Conservation (phyloP, 805 yeast species). For the Suhomyces canberraensis region DNA sequence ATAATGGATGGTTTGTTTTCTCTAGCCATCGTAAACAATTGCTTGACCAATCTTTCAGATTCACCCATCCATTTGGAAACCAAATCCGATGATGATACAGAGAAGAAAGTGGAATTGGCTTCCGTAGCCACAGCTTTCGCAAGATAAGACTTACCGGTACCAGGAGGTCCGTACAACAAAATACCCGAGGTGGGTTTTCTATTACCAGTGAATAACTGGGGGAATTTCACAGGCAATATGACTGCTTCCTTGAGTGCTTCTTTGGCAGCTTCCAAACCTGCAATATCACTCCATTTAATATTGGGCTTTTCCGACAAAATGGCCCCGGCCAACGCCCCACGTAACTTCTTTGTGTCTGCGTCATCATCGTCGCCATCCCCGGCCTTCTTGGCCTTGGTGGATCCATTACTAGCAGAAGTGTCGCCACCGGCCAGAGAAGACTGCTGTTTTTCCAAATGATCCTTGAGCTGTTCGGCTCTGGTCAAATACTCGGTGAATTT, state of each 20-base stretch:
- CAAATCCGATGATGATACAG: constrained; percentile 92
- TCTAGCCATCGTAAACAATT: constrained; percentile 91
- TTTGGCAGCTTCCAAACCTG: constrained; percentile 92
- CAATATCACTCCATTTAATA: constrained; percentile 92
- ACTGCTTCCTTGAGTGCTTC: constrained; percentile 98
- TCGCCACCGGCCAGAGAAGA: constrained; percentile 44
- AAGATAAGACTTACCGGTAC: constrained; percentile 94
- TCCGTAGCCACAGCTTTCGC: constrained; percentile 99
- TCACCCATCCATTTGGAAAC: constrained; percentile 99
- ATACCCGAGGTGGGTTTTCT: constrained; percentile 92
- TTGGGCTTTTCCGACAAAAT: constrained; percentile 89
- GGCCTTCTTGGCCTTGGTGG: constrained; percentile 52
- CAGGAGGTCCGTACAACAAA: constrained; percentile 75
- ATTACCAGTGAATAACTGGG: constrained; percentile 91
- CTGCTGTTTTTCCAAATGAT: constrained; percentile 69
- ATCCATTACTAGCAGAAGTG: constrained; percentile 52
- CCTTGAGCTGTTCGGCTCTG: constrained; percentile 91
- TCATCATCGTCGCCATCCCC: constrained; percentile 61
- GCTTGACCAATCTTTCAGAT: constrained; percentile 92
- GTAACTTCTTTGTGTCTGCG: constrained; percentile 80
- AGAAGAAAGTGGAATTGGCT: constrained; percentile 94
- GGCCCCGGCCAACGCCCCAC: constrained; percentile 90
- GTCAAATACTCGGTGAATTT: constrained; percentile 89
- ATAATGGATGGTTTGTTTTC: constrained; percentile 95
- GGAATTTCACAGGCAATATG: constrained; percentile 91